A percentile compares a stretch with the other conserved stretches of the same genome.
Conservation (phyloP, 2,329 filamentous ascomycete genomes). For the Harringtonia aguacate region DNA sequence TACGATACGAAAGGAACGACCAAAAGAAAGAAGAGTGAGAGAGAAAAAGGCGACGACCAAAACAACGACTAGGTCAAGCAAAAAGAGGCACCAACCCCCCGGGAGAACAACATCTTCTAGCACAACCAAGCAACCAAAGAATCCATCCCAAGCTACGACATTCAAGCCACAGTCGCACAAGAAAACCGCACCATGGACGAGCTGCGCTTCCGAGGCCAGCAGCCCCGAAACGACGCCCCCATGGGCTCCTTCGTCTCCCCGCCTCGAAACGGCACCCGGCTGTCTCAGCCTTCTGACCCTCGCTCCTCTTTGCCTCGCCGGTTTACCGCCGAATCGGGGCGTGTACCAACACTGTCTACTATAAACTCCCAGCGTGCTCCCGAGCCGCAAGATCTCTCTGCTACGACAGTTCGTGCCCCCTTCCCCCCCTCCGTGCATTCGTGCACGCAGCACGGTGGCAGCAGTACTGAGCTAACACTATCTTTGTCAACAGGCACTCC, state of each 20-base stretch:
- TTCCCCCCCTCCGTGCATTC: background rate
- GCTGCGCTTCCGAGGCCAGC: conserved; percentile 65
- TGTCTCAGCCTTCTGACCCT: conserved; percentile 53
- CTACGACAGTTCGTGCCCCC: conserved; percentile 18
- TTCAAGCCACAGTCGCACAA: background rate
- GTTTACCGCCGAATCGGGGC: conserved; percentile 85
- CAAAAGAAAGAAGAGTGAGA: conserved; percentile 1
- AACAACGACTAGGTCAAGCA: background rate
- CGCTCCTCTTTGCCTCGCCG: conserved; percentile 74
- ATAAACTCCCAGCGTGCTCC: conserved; percentile 42
- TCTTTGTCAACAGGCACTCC: conserved; percentile 50
- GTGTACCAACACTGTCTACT: conserved; percentile 64
- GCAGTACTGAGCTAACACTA: background rate
- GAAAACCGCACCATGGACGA: conserved; percentile 50
- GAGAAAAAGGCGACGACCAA: background rate
- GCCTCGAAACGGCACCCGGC: conserved; percentile 56
- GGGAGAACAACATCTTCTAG: background rate
- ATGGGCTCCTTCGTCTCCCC: conserved; percentile 68
- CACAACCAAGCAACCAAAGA: background rate
- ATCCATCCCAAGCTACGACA: background rate
- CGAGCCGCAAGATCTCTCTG: conserved; percentile 39
- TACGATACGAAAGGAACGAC: conserved; percentile 7
- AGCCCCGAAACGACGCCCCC: conserved; percentile 64
- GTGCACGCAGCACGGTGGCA: background rate
- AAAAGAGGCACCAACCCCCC: background rate